phyloP scores from a whole-genome alignment of 1,139 yeast genomes.

The Hyphopichia burtonii region DNA sequence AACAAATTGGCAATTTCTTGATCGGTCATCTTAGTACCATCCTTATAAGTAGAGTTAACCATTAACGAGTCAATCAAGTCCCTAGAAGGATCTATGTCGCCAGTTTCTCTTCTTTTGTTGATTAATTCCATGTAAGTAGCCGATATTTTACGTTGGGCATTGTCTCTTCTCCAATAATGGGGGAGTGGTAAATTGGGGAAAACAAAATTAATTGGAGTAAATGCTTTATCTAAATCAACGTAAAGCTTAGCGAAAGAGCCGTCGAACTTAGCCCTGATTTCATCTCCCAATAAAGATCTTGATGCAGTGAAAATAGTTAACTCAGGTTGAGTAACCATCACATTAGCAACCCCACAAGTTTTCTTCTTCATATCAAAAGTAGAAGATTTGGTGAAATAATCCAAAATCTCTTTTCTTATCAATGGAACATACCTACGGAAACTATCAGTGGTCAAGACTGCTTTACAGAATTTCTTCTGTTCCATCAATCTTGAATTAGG shows the following conservation, averaged over 20 bases:
- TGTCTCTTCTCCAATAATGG: slow-evolving; percentile 77
- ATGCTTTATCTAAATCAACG: slow-evolving; percentile 93
- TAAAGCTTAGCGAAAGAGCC: slow-evolving; percentile 81
- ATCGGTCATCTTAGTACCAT: slow-evolving; percentile 92
- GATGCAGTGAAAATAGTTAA: slow-evolving; percentile 96
- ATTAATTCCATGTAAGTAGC: slow-evolving; percentile 79
- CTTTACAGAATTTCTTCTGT: slow-evolving; percentile 94
- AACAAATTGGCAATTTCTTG: slow-evolving; percentile 89
- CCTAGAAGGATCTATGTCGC: slow-evolving; percentile 72
- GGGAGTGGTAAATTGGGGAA: slow-evolving; percentile 94
- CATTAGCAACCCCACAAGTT: slow-evolving; percentile 57
- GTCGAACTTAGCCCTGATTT: slow-evolving; percentile 81
- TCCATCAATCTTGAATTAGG: slow-evolving; percentile 94
- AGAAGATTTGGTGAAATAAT: slow-evolving; percentile 59
- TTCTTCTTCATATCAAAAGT: slow-evolving; percentile 40
- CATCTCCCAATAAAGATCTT: slow-evolving; percentile 86
- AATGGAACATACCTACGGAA: slow-evolving; percentile 85
- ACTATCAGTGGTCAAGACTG: slow-evolving; percentile 81
- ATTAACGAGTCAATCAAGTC: slow-evolving; percentile 89
- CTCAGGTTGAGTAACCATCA: slow-evolving; percentile 88
- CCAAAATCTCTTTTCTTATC: slow-evolving; percentile 72
- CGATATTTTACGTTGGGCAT: slow-evolving; percentile 81
- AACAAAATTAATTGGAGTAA: slow-evolving; percentile 93
- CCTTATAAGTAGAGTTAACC: slow-evolving; percentile 82
- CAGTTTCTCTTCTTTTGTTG: slow-evolving; percentile 64